Conservation (phyloP, 148 eudicot species). For the Agrostemma githago region DNA sequence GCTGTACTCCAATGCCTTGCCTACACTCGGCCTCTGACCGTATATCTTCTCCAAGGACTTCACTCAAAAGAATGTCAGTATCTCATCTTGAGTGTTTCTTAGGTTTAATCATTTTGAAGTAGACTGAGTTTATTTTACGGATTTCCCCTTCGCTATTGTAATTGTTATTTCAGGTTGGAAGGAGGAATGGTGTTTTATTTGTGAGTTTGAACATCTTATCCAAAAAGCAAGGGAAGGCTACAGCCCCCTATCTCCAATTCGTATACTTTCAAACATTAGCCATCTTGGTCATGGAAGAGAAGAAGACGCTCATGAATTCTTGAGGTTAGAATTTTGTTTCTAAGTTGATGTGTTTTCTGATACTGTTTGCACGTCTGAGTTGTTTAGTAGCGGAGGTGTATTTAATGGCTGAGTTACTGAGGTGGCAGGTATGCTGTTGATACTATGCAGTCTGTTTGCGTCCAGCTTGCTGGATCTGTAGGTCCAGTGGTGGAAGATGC, state of each 20-base stretch:
- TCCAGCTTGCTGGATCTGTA: conserved; percentile 20
- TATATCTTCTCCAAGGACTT: conserved; percentile 31
- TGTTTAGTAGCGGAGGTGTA: conserved; percentile 2
- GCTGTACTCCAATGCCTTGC: conserved; percentile 39
- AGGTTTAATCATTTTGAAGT: conserved; percentile 6
- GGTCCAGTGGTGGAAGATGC: conserved; percentile 28
- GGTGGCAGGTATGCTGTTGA: conserved; percentile 35
- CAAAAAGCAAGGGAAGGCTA: conserved; percentile 27
- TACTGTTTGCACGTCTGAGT: background rate
- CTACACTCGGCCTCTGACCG: conserved; percentile 33
- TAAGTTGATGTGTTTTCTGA: background rate
- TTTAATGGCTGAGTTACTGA: conserved; percentile 20
- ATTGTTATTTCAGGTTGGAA: conserved; percentile 26
- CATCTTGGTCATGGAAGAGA: conserved; percentile 39
- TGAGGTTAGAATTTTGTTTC: conserved; percentile 22
- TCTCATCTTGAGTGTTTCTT: conserved; percentile 1
- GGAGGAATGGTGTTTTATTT: conserved; percentile 35
- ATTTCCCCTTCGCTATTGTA: conserved; percentile 5
- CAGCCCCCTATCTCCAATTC: conserved; percentile 25
- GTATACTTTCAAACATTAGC: conserved; percentile 30
- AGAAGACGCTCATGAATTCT: conserved; percentile 37
- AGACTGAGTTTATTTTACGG: background rate
- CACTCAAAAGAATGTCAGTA: conserved; percentile 32
- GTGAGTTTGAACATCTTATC: conserved; percentile 35
- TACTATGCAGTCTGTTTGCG: conserved; percentile 34